These are phyloP conservation scores for Heimioporus sp. DNA, from an alignment of 768 basidiomycete genomes.

Conservation along the genomic window DNA sequence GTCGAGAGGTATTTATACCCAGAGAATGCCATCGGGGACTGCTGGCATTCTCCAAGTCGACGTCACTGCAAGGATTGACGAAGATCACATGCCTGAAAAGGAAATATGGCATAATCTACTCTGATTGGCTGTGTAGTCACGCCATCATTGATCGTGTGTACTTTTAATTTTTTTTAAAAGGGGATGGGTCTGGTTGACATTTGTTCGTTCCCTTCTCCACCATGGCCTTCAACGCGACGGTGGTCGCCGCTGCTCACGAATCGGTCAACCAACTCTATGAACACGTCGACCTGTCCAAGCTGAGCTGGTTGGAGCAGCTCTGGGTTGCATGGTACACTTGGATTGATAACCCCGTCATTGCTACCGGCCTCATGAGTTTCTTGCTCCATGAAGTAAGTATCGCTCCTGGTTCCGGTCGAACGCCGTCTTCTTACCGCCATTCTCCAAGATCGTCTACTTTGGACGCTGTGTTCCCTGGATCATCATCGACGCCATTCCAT, in stretches of 20 bases:
- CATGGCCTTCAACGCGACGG: conserved; percentile 46
- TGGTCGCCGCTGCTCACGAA: conserved; percentile 22
- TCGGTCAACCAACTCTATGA: conserved; percentile 50
- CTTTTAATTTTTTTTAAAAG: conserved; percentile 13
- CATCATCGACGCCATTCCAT: conserved; percentile 91
- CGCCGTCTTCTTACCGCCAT: not conserved
- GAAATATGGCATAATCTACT: not conserved
- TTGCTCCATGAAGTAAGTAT: conserved; percentile 84
- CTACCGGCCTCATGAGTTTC: conserved; percentile 93
- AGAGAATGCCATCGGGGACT: too few relatives aligned
- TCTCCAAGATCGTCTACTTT: conserved; percentile 84
- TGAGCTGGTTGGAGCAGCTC: conserved; percentile 70
- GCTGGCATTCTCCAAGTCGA: too few relatives aligned
- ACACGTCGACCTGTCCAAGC: conserved; percentile 53
- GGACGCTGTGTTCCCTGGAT: conserved; percentile 95
- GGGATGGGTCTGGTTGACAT: not conserved
- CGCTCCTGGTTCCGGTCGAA: not conserved
- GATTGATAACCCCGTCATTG: conserved; percentile 87
- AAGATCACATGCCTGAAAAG: too few relatives aligned
- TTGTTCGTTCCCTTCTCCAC: conserved; percentile 1
- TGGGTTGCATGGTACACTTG: conserved; percentile 87
- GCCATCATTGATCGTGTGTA: conserved; percentile 19
- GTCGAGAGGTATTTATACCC: too few relatives aligned
- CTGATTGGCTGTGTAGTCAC: conserved; percentile 23
- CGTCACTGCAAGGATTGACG: too few relatives aligned